Evolutionary conservation across 495 filamentous ascomycete genomes (phyloP).

Genomic region (Aspergillus cavernicola): DNA sequence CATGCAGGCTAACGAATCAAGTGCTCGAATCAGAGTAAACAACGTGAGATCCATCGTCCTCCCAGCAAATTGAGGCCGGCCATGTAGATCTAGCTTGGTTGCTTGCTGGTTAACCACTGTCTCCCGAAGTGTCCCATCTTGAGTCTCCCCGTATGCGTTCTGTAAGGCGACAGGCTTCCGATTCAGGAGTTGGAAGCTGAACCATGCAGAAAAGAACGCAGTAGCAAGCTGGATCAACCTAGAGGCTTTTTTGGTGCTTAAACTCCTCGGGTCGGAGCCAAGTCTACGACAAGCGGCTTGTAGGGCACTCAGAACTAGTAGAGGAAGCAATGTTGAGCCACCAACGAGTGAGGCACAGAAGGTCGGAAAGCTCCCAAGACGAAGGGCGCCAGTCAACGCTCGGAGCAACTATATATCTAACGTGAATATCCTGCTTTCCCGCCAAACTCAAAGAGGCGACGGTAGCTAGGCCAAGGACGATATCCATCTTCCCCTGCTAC

Average conservation of each 20-base stretch:
- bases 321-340: conserved; percentile 67
- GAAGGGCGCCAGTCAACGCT: conserved; percentile 36
- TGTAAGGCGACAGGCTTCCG: conserved; percentile 26
- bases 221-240: conserved; percentile 37
- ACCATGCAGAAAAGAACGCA: conserved; percentile 46
- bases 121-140: conserved; percentile 4
- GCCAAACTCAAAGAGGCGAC: conserved; percentile 1
- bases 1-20: conserved; percentile 66
- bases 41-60: conserved; percentile 84
- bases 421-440: conserved; percentile 2
- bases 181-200: conserved; percentile 46
- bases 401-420: conserved; percentile 27
- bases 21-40: conserved; percentile 70
- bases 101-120: conserved; percentile 44
- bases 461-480: neutral
- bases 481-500: neutral
- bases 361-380: conserved; percentile 63
- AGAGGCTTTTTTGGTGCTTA: conserved; percentile 14
- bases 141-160: conserved; percentile 2
- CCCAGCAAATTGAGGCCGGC: conserved; percentile 52
- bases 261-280: conserved; percentile 16
- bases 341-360: conserved; percentile 77
- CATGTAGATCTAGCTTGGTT: conserved; percentile 14
- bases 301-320: conserved; percentile 32
- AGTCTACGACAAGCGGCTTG: conserved; percentile 20